phyloP scores from a whole-genome alignment of 176 grass and related monocot species.

The Alopecurus myosuroides region DNA sequence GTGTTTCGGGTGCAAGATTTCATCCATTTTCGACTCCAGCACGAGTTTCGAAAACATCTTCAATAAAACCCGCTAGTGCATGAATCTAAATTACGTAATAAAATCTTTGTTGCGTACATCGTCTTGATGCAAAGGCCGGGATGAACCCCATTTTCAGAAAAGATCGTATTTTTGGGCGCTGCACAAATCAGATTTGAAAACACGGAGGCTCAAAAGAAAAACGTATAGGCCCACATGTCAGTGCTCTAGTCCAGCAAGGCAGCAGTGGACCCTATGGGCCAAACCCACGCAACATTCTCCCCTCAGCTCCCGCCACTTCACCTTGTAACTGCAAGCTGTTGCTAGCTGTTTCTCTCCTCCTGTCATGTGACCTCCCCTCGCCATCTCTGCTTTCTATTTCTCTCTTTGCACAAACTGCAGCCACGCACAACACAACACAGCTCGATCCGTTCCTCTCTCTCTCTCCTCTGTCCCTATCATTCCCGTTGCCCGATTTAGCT shows the following conservation, averaged over 20 bases:
- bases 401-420: neutral
- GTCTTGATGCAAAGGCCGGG: too few species aligned
- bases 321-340: conserved; percentile 41
- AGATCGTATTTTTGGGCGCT: too few species aligned
- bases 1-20: too few species aligned
- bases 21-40: too few species aligned
- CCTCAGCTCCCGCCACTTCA: neutral
- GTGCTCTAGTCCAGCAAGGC: neutral
- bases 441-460: neutral
- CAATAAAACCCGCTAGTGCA: too few species aligned
- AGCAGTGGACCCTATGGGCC: neutral
- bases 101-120: too few species aligned
- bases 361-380: conserved; percentile 45
- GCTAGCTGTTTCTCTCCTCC: conserved; percentile 63
- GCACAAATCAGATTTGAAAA: neutral
- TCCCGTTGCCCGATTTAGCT: conserved; percentile 41
- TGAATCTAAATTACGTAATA: too few species aligned
- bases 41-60: too few species aligned
- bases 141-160: too few species aligned
- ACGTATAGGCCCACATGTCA: neutral
- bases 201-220: neutral
- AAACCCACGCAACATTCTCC: neutral
- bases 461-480: neutral
- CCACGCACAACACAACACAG: neutral
- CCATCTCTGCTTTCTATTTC: neutral